phyloP scores from a whole-genome alignment of 1,139 yeast species.

The Protomyces lactucae-debilis region DNA sequence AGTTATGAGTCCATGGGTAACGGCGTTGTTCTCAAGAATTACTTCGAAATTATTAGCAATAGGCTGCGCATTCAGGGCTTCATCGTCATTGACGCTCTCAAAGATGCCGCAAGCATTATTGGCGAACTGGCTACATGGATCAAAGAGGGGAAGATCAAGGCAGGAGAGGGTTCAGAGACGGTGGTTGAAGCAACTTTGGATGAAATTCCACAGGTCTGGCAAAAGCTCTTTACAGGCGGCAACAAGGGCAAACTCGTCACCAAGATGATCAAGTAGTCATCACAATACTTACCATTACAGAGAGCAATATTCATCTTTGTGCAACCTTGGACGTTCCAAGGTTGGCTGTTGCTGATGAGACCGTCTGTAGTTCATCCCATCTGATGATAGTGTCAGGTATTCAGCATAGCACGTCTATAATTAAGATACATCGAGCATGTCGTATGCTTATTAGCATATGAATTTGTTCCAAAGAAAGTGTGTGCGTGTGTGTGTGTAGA shows the following conservation, averaged over 20 bases:
- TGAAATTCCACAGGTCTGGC: not conserved
- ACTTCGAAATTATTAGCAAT: slow-evolving; percentile 17
- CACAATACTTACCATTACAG: not conserved
- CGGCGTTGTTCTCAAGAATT: slow-evolving; percentile 35
- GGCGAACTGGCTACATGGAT: not conserved
- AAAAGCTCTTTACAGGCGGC: not conserved
- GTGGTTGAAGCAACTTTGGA: not conserved
- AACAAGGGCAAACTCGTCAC: not conserved
- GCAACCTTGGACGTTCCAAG: too few relatives aligned
- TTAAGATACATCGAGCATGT: too few relatives aligned
- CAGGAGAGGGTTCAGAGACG: not conserved
- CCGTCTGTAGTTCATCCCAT: too few relatives aligned
- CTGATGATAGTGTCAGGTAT: too few relatives aligned
- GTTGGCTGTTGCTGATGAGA: too few relatives aligned
- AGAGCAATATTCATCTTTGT: too few relatives aligned
- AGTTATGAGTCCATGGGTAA: slow-evolving; percentile 46
- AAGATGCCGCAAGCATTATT: not conserved
- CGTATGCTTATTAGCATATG: too few relatives aligned
- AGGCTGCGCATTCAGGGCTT: slow-evolving; percentile 32
- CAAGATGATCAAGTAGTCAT: not conserved
- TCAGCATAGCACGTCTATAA: too few relatives aligned
- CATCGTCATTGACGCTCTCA: slow-evolving; percentile 28
- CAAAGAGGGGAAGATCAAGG: not conserved
- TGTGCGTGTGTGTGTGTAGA: too few relatives aligned
- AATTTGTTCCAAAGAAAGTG: too few relatives aligned